phyloP scores from a whole-genome alignment of 1,139 yeast genomes.

The Wickerhamiella infanticola region DNA sequence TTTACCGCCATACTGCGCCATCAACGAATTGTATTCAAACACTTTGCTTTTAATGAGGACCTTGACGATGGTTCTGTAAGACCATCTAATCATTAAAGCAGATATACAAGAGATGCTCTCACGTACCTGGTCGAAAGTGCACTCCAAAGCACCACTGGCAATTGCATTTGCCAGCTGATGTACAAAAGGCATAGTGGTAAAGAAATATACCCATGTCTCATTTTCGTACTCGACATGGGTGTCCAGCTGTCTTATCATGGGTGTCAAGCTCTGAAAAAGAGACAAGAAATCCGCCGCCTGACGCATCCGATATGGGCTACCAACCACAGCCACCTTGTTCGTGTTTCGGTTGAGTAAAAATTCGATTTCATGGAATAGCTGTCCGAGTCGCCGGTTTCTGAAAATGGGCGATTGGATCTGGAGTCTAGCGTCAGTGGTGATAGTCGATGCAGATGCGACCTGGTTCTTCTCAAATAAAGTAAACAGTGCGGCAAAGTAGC shows the following conservation, averaged over 20 bases:
- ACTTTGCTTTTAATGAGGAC: not conserved
- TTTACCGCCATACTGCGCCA: slow-evolving; percentile 1
- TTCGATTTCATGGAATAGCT: slow-evolving; percentile 70
- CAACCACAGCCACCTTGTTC: slow-evolving; percentile 29
- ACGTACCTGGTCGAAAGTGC: slow-evolving; percentile 10
- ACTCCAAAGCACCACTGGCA: slow-evolving; percentile 22
- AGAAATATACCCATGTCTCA: slow-evolving; percentile 69
- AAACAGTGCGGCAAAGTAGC: slow-evolving; percentile 50
- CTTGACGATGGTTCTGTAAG: slow-evolving; percentile 13
- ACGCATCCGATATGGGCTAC: slow-evolving; percentile 22
- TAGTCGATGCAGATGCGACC: slow-evolving; percentile 34
- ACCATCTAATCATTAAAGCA: slow-evolving; percentile 19
- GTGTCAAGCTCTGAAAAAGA: slow-evolving; percentile 70
- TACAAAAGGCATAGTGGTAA: slow-evolving; percentile 47
- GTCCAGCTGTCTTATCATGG: slow-evolving; percentile 56
- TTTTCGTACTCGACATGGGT: slow-evolving; percentile 86
- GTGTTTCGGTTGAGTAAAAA: slow-evolving; percentile 59
- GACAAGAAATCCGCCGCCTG: slow-evolving; percentile 48
- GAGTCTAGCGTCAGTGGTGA: slow-evolving; percentile 24
- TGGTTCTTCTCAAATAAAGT: slow-evolving; percentile 46
- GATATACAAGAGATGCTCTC: slow-evolving; percentile 17
- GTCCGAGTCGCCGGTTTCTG: slow-evolving; percentile 71
- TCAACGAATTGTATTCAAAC: not conserved
- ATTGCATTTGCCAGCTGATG: slow-evolving; percentile 25
- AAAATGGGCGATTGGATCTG: slow-evolving; percentile 23